Conservation (phyloP, 805 yeast species). For the Alloascoidea africana region DNA sequence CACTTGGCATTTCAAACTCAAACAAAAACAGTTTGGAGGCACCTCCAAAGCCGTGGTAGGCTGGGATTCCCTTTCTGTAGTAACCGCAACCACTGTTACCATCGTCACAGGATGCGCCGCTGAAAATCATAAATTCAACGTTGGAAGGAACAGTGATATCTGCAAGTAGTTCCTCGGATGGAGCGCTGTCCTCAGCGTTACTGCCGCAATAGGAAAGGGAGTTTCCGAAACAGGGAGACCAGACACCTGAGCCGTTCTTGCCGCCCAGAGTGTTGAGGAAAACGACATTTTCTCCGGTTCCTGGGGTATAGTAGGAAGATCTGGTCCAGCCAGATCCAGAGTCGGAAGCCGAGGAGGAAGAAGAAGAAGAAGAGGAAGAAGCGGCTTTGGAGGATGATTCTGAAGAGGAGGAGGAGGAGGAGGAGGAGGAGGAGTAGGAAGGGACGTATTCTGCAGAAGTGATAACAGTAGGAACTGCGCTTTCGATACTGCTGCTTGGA, state of each 20-base stretch:
- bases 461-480: too few species aligned
- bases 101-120: constrained; percentile 44
- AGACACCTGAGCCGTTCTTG: constrained; percentile 69
- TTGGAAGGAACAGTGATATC: constrained; percentile 60
- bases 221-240: constrained; percentile 81
- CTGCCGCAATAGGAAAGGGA: constrained; percentile 74
- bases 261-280: constrained; percentile 89
- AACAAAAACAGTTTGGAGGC: constrained; percentile 72
- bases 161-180: constrained; percentile 48
- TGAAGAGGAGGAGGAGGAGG: constrained; percentile 11
- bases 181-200: constrained; percentile 67
- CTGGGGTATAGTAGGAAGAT: constrained; percentile 61
- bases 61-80: constrained; percentile 77
- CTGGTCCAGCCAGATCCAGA: constrained; percentile 53
- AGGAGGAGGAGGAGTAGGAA: constrained; percentile 5
- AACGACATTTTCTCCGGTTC: constrained; percentile 52
- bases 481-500: too few species aligned
- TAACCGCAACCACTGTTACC: constrained; percentile 55
- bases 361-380: constrained; percentile 16
- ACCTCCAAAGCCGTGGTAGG: constrained; percentile 91
- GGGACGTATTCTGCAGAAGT: constrained; percentile 1
- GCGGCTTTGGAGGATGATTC: constrained; percentile 11
- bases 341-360: constrained; percentile 22
- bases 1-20: constrained; percentile 89
- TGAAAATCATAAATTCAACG: constrained; percentile 70